Percentiles rank a stretch among this genome's conserved stretches.
Evolutionary conservation across 805 yeast species (phyloP).

Genomic region (Yamadazyma akitaensis): DNA sequence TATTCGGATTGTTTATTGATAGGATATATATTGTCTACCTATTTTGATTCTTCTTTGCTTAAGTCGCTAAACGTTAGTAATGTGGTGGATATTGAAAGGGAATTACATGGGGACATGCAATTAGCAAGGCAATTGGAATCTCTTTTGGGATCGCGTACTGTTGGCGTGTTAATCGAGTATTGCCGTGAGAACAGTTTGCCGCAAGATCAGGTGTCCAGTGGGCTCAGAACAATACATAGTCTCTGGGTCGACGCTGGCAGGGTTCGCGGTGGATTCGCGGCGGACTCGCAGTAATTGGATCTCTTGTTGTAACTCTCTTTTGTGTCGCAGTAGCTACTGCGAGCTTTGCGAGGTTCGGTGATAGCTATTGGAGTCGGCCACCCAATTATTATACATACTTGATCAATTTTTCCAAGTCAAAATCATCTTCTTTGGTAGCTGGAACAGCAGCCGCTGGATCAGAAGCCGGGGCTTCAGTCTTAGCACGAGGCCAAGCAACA

Average conservation of each 20-base stretch:
- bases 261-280: not conserved
- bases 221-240: too few species aligned
- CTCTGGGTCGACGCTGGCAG: too few species aligned
- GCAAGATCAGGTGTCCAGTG: too few species aligned
- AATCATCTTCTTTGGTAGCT: constrained; percentile 36
- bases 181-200: too few species aligned
- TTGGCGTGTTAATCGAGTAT: too few species aligned
- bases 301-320: too few species aligned
- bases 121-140: not conserved
- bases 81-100: not conserved
- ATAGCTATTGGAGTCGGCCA: not conserved
- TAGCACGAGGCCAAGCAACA: constrained; percentile 36
- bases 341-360: too few species aligned
- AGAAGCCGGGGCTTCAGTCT: constrained; percentile 21
- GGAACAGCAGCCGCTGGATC: constrained; percentile 18
- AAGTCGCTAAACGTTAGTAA: constrained; percentile 30
- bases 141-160: too few species aligned
- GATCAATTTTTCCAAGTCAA: constrained; percentile 41
- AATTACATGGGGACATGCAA: not conserved
- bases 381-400: constrained; percentile 29
- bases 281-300: too few species aligned
- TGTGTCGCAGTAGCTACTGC: too few species aligned
- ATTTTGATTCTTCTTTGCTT: constrained; percentile 34
- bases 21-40: constrained; percentile 20
- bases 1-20: not conserved